phyloP scores from a whole-genome alignment of 2,329 filamentous ascomycete genomes.

The Fusarium udum region DNA sequence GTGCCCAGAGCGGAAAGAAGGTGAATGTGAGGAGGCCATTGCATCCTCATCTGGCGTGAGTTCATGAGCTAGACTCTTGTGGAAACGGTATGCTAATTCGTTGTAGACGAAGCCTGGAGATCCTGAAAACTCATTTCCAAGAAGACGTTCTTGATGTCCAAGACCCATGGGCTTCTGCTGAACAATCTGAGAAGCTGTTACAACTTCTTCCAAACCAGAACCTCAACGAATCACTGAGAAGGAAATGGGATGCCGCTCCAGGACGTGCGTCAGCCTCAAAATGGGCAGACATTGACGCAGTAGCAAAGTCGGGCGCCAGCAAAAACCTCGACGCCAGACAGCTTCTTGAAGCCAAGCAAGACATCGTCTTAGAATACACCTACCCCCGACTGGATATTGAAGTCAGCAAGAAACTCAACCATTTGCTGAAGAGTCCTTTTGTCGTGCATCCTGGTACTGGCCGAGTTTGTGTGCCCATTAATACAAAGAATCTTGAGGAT shows the following conservation, averaged over 20 bases:
- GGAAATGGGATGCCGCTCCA: constrained; percentile 90
- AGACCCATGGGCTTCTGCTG: constrained; percentile 80
- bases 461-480: constrained; percentile 94
- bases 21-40: constrained; percentile 86
- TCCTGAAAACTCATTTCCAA: constrained; percentile 86
- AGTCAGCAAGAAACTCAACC: constrained; percentile 97
- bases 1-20: constrained; percentile 84
- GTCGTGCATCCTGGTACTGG: constrained; percentile 96
- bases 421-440: constrained; percentile 96
- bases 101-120: constrained; percentile 79
- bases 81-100: constrained; percentile 23
- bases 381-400: constrained; percentile 97
- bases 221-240: constrained; percentile 80
- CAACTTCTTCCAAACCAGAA: constrained; percentile 83
- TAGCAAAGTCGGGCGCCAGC: constrained; percentile 80
- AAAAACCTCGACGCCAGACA: constrained; percentile 77
- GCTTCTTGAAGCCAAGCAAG: constrained; percentile 90
- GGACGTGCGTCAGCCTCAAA: constrained; percentile 80
- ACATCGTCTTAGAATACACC: constrained; percentile 96
- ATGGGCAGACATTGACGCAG: constrained; percentile 91
- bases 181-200: constrained; percentile 80
- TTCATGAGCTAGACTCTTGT: constrained; percentile 2
- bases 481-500: constrained; percentile 74
- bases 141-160: constrained; percentile 83
- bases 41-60: constrained; percentile 85